Percentiles rank a stretch among this genome's conserved stretches.
Evolutionary conservation across 371 early-diverging fungal genomes (phyloP).

Genomic region (Capillidium rhysosporum): DNA sequence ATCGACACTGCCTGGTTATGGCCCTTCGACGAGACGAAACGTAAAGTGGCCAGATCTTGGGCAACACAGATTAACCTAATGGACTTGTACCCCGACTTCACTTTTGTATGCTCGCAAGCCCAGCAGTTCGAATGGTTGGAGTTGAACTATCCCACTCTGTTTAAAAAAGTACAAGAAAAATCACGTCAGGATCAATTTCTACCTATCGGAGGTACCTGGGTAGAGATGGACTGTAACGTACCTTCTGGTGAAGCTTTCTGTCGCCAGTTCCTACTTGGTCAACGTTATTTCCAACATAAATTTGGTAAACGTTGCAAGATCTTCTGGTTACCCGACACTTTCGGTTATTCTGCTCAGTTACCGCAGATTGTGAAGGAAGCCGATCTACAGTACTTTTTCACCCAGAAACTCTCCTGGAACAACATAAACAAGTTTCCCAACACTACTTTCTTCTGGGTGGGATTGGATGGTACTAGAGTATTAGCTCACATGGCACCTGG

Average conservation of each 20-base stretch:
- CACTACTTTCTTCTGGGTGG: slow-evolving; percentile 73
- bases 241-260: slow-evolving; percentile 88
- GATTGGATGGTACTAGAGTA: slow-evolving; percentile 20
- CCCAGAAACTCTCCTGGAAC: slow-evolving; percentile 96
- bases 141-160: slow-evolving; percentile 61
- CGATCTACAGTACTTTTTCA: slow-evolving; percentile 85
- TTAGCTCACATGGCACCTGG: slow-evolving; percentile 23
- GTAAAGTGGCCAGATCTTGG: slow-evolving; percentile 87
- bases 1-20: slow-evolving; percentile 45
- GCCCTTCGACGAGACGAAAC: slow-evolving; percentile 91
- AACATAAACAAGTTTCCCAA: slow-evolving; percentile 96
- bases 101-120: slow-evolving; percentile 82
- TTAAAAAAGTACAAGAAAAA: slow-evolving; percentile 46
- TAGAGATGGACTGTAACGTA: slow-evolving; percentile 95
- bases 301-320: slow-evolving; percentile 63
- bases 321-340: slow-evolving; percentile 93
- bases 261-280: slow-evolving; percentile 84
- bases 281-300: slow-evolving; percentile 62
- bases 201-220: slow-evolving; percentile 93
- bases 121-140: slow-evolving; percentile 91
- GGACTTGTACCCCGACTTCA: slow-evolving; percentile 68
- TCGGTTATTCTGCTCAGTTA: slow-evolving; percentile 50
- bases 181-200: slow-evolving; percentile 63
- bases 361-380: slow-evolving; percentile 76
- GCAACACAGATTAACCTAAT: slow-evolving; percentile 68